Conservation (phyloP, 2,329 filamentous ascomycete genomes). For the Cercospora sp. region DNA sequence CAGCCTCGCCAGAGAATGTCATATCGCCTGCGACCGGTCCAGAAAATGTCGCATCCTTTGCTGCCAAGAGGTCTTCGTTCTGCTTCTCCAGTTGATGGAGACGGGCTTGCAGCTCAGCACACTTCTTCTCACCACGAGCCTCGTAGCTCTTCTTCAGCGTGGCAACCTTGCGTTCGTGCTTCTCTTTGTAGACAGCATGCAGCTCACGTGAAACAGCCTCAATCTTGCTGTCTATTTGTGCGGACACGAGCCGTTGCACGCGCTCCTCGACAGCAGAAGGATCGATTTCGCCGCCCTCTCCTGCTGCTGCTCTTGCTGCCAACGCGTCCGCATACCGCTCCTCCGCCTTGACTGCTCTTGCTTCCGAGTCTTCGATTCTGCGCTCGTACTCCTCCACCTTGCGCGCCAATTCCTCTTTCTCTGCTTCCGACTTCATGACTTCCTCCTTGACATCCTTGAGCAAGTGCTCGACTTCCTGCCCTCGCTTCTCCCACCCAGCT, state of each 20-base stretch:
- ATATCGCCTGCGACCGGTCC: slow-evolving; percentile 44
- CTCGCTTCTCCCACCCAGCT: slow-evolving; percentile 79
- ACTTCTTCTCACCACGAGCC: slow-evolving; percentile 82
- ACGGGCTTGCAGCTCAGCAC: slow-evolving; percentile 72
- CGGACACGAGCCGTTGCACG: slow-evolving; percentile 49
- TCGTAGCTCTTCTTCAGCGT: slow-evolving; percentile 83
- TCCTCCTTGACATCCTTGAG: slow-evolving; percentile 79
- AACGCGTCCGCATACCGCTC: slow-evolving; percentile 63
- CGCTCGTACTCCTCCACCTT: slow-evolving; percentile 77
- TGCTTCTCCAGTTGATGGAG: slow-evolving; percentile 70
- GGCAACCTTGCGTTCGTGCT: slow-evolving; percentile 93
- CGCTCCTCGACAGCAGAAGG: slow-evolving; percentile 45
- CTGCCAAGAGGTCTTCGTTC: slow-evolving; percentile 70
- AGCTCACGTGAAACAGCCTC: slow-evolving; percentile 73
- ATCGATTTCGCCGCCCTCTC: slow-evolving; percentile 30
- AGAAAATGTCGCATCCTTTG: slow-evolving; percentile 65
- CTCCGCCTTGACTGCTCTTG: slow-evolving; percentile 69
- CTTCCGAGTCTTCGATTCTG: slow-evolving; percentile 70
- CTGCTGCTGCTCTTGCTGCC: slow-evolving; percentile 32
- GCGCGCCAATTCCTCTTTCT: slow-evolving; percentile 74
- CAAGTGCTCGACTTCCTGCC: slow-evolving; percentile 80
- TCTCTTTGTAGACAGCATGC: slow-evolving; percentile 90
- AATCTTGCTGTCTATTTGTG: slow-evolving; percentile 86
- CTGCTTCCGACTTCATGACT: slow-evolving; percentile 73
- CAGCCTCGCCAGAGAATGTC: slow-evolving; percentile 27